Evolutionary conservation across 1,284 basidiomycete species (phyloP).

Genomic region (Heterobasidion occidentale): DNA sequence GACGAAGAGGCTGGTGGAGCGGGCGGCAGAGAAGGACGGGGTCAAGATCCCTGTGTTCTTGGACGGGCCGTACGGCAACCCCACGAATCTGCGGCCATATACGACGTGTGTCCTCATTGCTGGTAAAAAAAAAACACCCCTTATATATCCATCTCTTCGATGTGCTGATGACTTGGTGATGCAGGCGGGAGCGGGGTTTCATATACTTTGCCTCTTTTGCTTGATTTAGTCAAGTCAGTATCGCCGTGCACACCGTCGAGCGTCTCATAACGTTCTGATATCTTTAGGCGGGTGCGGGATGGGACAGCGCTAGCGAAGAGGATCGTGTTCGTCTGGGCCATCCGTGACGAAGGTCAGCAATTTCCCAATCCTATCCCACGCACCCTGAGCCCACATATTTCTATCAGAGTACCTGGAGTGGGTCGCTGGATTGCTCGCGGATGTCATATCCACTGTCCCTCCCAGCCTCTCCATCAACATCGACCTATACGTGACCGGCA

Average conservation of each 20-base stretch:
- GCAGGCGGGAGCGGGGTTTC: constrained; percentile 43
- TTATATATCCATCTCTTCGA: neutral
- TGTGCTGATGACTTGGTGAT: neutral
- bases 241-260: neutral
- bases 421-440: constrained; percentile 26
- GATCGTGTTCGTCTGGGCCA: constrained; percentile 36
- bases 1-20: constrained; percentile 32
- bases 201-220: constrained; percentile 39
- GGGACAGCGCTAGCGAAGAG: constrained; percentile 22
- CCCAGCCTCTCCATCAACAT: constrained; percentile 23
- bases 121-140: constrained; percentile 22
- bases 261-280: neutral
- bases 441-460: constrained; percentile 23
- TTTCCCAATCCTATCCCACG: neutral
- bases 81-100: constrained; percentile 34
- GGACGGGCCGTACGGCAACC: constrained; percentile 48
- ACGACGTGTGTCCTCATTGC: constrained; percentile 40
- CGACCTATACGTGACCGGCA: constrained; percentile 28
- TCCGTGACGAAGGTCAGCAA: constrained; percentile 28
- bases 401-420: constrained; percentile 31
- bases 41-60: constrained; percentile 31
- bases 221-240: constrained; percentile 31
- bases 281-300: constrained; percentile 16
- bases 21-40: constrained; percentile 19
- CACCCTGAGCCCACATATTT: neutral